These are phyloP conservation scores for Fusarium solani-melongenae DNA, from an alignment of 2,329 filamentous ascomycete species.

Conservation along the genomic window DNA sequence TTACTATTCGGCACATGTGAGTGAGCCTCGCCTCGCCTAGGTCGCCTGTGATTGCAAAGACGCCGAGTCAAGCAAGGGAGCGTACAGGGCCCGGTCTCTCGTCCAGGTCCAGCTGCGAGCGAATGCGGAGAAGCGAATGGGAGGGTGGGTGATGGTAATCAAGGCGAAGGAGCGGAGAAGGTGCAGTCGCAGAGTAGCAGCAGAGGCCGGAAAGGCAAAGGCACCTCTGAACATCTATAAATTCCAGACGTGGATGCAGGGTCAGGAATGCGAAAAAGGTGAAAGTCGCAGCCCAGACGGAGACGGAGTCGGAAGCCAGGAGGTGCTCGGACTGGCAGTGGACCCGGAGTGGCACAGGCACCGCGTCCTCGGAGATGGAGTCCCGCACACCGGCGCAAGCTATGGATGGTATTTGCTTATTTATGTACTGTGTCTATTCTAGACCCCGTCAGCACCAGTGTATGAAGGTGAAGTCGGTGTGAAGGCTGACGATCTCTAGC, in stretches of 20 bases:
- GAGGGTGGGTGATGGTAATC: conserved; percentile 10
- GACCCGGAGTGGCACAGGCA: conserved; percentile 11
- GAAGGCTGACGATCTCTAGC: neutral
- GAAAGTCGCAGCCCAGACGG: conserved; percentile 16
- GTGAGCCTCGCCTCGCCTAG: neutral
- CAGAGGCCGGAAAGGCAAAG: neutral
- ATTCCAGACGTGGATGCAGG: conserved; percentile 2
- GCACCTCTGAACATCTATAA: neutral
- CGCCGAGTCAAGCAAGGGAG: conserved; percentile 19
- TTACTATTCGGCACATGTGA: conserved; percentile 32
- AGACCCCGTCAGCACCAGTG: neutral
- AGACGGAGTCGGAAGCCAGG: conserved; percentile 28
- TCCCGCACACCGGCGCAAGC: conserved; percentile 2
- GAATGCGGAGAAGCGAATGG: conserved; percentile 20
- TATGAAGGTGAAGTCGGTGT: conserved; percentile 7
- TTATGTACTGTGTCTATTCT: neutral
- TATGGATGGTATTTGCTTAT: neutral
- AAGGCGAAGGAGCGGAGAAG: neutral
- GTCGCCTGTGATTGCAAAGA: conserved; percentile 22
- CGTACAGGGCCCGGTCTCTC: conserved; percentile 5
- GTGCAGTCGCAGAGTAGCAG: neutral
- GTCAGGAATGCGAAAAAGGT: conserved; percentile 15
- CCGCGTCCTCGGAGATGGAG: conserved; percentile 5
- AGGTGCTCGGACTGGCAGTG: conserved; percentile 34
- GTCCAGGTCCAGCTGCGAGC: neutral